Base-by-base conservation (phyloP, 2,329 filamentous ascomycete genomes). In the Epichloe scottii region DNA sequence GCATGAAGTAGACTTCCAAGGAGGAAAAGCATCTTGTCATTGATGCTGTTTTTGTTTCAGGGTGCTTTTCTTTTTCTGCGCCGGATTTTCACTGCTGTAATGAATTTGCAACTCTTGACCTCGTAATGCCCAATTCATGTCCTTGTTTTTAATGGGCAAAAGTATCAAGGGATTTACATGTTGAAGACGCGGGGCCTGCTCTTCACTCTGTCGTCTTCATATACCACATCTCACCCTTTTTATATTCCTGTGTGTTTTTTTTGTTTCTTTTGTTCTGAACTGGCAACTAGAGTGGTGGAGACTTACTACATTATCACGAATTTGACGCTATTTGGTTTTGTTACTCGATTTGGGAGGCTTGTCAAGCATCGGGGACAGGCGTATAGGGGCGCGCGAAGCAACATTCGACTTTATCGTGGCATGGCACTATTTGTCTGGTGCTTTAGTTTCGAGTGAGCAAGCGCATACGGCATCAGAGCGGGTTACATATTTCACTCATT, bases 311-410 rank as follows among this genome's bases (percentile, higher is more conserved):
- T 47, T 39, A 48, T 48, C 21, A 48, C 15, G 46, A 34, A 21
- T 48, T 40, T 48, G 46, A 48, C 37, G 46, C 5, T 40, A 12
- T 48, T 33, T 33, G 37, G 46, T 21, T 33, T 48, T 48, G n/a
- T 41, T 33, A n/a, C 15, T 48, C 21, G 23, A 11, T 30, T 33
- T 41, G 40, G 12, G n/a, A 23, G 46, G 15, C 23, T 41, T 15
- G 33, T 10, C 37, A 34, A 41, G 37, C 46, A 48, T 41, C 15
- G n/a, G 37, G 23, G 35, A 41, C 15, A 21, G 46, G 46, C 37
- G 46, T 48, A 48, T 19, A 33, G 35, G 46, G 46, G 15, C 23
- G 46, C 23, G 37, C 46, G 30, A 48, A 48, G 23, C 15, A 48
- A 21, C 15, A 34, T 3, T 48, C 10, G 35, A 41, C 37, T 40